These are phyloP conservation scores for Monosporascus sp. DNA, from an alignment of 2,329 filamentous ascomycete genomes.

Conservation along the genomic window DNA sequence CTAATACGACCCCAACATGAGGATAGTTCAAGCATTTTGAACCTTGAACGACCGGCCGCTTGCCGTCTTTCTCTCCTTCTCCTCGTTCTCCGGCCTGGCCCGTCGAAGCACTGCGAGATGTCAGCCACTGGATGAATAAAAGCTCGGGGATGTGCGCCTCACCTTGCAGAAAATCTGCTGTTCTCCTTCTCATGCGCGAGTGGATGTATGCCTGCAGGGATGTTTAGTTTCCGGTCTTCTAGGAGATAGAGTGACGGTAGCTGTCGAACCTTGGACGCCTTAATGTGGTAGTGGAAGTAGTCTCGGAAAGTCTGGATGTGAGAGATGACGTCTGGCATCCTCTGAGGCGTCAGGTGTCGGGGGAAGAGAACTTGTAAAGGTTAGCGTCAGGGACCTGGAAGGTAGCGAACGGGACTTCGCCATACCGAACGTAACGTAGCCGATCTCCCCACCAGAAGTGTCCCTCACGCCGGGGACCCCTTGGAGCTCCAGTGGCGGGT, in stretches of 20 bases:
- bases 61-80: slow-evolving; percentile 96
- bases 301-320: slow-evolving; percentile 99
- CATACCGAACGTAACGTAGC: slow-evolving; percentile 96
- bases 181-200: slow-evolving; percentile 94
- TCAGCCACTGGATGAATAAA: background rate
- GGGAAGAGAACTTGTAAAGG: slow-evolving; percentile 77
- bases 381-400: background rate
- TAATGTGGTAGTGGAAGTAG: slow-evolving; percentile 99
- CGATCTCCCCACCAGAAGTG: slow-evolving; percentile 76
- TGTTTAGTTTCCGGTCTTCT: slow-evolving; percentile 3
- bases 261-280: slow-evolving; percentile 75
- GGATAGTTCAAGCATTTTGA: slow-evolving; percentile 11
- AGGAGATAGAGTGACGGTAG: background rate
- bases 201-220: slow-evolving; percentile 78
- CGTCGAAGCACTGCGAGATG: slow-evolving; percentile 72
- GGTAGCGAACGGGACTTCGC: background rate
- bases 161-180: slow-evolving; percentile 97
- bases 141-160: slow-evolving; percentile 25
- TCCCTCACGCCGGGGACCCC: slow-evolving; percentile 76
- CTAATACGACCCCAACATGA: background rate
- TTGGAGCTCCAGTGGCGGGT: slow-evolving; percentile 87
- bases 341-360: slow-evolving; percentile 83
- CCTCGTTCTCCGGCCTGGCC: slow-evolving; percentile 90
- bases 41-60: slow-evolving; percentile 86
- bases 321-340: slow-evolving; percentile 91